These are phyloP conservation scores for Lagenidium giganteum DNA, from an alignment of 352 stramenopile genomes.

Conservation along the genomic window DNA sequence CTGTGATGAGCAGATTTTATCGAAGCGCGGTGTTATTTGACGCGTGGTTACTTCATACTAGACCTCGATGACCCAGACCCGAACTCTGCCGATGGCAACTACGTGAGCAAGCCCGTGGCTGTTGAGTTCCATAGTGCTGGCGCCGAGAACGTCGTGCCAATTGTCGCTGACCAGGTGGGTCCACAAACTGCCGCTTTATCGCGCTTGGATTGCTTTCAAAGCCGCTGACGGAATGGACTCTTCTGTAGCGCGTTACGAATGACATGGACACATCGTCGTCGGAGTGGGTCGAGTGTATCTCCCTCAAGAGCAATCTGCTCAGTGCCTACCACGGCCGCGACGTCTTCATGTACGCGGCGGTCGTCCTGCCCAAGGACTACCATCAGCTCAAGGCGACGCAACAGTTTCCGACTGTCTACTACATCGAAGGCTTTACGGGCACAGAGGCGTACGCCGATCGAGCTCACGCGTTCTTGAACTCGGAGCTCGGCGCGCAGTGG, in stretches of 20 bases:
- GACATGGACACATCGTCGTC: conserved; percentile 39
- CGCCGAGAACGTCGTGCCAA: conserved; percentile 27
- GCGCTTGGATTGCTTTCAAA: too few relatives aligned
- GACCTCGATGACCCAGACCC: conserved; percentile 63
- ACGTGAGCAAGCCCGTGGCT: conserved; percentile 47
- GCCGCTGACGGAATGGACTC: too few relatives aligned
- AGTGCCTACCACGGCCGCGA: conserved; percentile 63
- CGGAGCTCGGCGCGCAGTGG: conserved; percentile 58
- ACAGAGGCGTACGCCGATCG: conserved; percentile 57
- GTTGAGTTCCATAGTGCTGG: conserved; percentile 24
- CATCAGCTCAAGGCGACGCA: conserved; percentile 5
- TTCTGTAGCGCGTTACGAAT: conserved; percentile 23
- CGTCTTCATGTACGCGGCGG: conserved; percentile 60
- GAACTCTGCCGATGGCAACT: conserved; percentile 55
- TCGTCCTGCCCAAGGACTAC: conserved; percentile 61
- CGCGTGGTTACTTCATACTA: conserved; percentile 8
- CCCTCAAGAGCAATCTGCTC: conserved; percentile 63
- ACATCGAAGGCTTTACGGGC: conserved; percentile 74
- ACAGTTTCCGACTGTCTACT: conserved; percentile 65
- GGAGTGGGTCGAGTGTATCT: conserved; percentile 60
- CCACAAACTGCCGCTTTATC: background rate
- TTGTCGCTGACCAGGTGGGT: conserved; percentile 48
- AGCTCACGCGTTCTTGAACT: conserved; percentile 53
- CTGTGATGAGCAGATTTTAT: too few relatives aligned
- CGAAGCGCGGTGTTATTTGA: background rate